phyloP scores from a whole-genome alignment of 371 early-diverging fungal genomes.

The Mucor mucedo region DNA sequence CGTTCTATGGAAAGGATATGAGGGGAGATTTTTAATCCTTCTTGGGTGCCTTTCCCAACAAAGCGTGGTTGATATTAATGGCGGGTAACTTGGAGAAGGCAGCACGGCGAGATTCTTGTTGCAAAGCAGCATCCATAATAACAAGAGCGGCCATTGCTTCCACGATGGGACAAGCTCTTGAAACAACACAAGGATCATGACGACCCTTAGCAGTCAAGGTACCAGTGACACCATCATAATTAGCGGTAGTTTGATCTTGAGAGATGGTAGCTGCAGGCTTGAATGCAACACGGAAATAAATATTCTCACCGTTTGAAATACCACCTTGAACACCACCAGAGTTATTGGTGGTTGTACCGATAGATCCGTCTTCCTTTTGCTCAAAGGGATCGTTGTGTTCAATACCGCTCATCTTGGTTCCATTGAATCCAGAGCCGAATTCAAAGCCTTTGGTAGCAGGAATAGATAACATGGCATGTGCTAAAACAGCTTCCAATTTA shows the following conservation, averaged over 20 bases:
- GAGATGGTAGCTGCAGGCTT: constrained; percentile 97
- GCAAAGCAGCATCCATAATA: constrained; percentile 85
- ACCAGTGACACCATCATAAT: constrained; percentile 84
- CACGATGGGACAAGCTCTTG: constrained; percentile 96
- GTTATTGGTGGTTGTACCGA: constrained; percentile 90
- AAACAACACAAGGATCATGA: constrained; percentile 97
- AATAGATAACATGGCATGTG: constrained; percentile 98
- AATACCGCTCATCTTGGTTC: constrained; percentile 86
- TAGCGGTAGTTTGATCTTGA: constrained; percentile 85
- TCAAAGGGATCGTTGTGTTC: constrained; percentile 95
- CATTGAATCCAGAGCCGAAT: constrained; percentile 92
- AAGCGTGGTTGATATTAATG: constrained; percentile 53
- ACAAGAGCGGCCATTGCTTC: constrained; percentile 96
- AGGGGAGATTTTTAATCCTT: constrained; percentile 21
- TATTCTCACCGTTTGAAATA: constrained; percentile 93
- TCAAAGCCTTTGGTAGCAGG: constrained; percentile 98
- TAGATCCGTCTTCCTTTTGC: constrained; percentile 55
- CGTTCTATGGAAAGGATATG: not conserved
- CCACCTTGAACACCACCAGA: constrained; percentile 98
- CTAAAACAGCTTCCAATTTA: constrained; percentile 95
- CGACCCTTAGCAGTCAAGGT: constrained; percentile 91
- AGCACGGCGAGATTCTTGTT: constrained; percentile 68
- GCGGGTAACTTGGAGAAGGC: constrained; percentile 60
- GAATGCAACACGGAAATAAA: constrained; percentile 97
- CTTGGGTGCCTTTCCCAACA: constrained; percentile 46